phyloP scores from a whole-genome alignment of 1,284 basidiomycete species.

The Peniophora sp. region DNA sequence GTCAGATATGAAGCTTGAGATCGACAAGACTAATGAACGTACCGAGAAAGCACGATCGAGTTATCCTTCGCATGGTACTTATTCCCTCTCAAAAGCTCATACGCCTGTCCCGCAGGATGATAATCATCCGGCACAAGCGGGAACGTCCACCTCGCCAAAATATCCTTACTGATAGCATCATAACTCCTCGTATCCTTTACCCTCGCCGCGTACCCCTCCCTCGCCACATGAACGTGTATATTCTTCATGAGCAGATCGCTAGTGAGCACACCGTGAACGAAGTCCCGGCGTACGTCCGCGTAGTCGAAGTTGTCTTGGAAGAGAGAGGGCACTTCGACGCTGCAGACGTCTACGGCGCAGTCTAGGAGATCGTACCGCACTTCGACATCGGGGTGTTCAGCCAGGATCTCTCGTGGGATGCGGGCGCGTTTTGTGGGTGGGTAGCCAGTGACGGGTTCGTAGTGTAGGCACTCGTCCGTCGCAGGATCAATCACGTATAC shows the following conservation, averaged over 20 bases:
- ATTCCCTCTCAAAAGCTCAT: conserved; percentile 81
- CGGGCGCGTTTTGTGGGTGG: conserved; percentile 49
- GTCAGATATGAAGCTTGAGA: neutral
- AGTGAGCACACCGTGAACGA: conserved; percentile 94
- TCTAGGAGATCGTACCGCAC: conserved; percentile 84
- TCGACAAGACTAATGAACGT: neutral
- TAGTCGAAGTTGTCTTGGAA: conserved; percentile 99
- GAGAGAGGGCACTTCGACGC: conserved; percentile 89
- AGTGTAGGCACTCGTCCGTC: conserved; percentile 73
- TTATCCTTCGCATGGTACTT: conserved; percentile 78
- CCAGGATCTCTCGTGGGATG: conserved; percentile 66
- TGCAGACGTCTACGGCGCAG: conserved; percentile 87
- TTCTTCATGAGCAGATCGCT: conserved; percentile 95
- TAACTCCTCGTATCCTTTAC: conserved; percentile 88
- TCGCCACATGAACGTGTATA: conserved; percentile 83
- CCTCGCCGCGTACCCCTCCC: conserved; percentile 82
- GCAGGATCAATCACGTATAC: conserved; percentile 70
- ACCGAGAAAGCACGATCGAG: conserved; percentile 72
- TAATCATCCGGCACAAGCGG: conserved; percentile 93
- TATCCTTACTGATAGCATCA: conserved; percentile 87
- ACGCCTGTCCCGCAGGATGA: conserved; percentile 73
- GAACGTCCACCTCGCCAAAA: conserved; percentile 89
- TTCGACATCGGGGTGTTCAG: conserved; percentile 67
- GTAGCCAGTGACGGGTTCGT: conserved; percentile 63
- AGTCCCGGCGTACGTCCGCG: conserved; percentile 84